Evolutionary conservation across 2,329 filamentous ascomycete species (phyloP), one percentile per base, ranked within the genome.

Genomic region (Volutella citrinella): DNA sequence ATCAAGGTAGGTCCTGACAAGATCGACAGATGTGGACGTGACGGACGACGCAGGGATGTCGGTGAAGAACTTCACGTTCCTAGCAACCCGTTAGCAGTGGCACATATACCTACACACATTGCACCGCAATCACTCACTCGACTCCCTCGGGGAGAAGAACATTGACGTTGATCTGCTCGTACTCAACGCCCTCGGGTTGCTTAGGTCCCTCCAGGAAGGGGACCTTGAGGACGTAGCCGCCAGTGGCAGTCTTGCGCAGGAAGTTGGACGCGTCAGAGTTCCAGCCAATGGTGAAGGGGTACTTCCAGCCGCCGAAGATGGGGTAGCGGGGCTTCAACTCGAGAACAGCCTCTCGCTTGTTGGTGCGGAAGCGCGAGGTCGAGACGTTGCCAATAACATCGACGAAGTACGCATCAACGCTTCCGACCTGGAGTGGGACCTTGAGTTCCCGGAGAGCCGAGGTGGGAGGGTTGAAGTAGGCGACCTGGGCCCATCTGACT

Each of bases 221-320:
- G 7, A 96, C 82, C 56, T 87, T 94, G 40, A 98, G 74, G 9
- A 95, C 75, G 55, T 87, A 95, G n/a, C 79, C 76, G 40, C 87
- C 80, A 17, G 74, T 74, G 27, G 71, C 66, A 25, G 76, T 71
- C 49, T 71, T 78, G 52, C 87, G 82, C 47, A 98, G 60, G 60
- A 87, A 93, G 37, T 77, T 78, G 53, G 80, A 80, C 18, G 94
- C 73, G 48, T 95, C 80, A 32, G 86, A 82, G 67, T 97, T 94
- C 93, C 93, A 98, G 49, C 93, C 93, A 37, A 97, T 82, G 39
- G 85, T 87, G 71, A 97, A 98, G 47, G 87, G 93, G 65, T 96
- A 97, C 65, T 95, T 95, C 93, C 93, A 98, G 41, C 87, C 89
- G 40, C 93, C 93, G 54, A 96, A 98, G 16, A 98, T 63, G n/a